Evolutionary conservation across 441 rosid species (phyloP), one percentile per base, ranked within the genome.

Genomic region (Populus hybrid): DNA sequence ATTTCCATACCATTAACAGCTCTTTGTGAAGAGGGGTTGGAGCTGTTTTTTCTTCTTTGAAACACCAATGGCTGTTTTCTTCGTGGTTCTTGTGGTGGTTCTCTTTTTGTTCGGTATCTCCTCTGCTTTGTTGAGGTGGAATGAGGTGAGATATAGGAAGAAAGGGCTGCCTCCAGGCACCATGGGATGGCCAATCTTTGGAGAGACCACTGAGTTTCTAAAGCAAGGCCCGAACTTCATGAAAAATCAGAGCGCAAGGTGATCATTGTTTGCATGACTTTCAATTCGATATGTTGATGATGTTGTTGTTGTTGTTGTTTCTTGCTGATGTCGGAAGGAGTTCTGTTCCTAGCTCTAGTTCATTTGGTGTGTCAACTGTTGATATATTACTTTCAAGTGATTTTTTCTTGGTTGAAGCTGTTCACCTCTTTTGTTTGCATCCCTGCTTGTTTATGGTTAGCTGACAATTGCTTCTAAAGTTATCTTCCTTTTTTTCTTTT

Each of bases 111-210:
- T 94, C 63, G 89, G 89, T 73, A 28, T 87, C 77, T 91, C 89
- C 74, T 82, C 91, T 83, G 88, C 90, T 84, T 76, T 95, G 81
- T 77, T 94, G 83, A 87, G 86, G 80, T 92, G 98, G 97, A 94
- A 92, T 81, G 92, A 93, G 74, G 79, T 95, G 70, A 83, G 91
- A n/a, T 93, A 89, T 82, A 87, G 87, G 75, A 90, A 86, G 86
- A 90, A 90, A 83, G 93, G 97, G 34, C 88, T 94, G 40, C 98
- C 99, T 79, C 95, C 95, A 5, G 99, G 99, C 5, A 93, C 97
- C 61, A 94, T 94, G 99, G 99, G 99, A 12, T 95, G 98, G 99
- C 98, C 99, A 0, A 80, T 95, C 83, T 89, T 92, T 78, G 99
- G 98, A 0, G 99, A 95, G 83, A 95, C 99, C 75, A 89, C 97